Percentiles rank a stretch among this genome's conserved stretches.
Evolutionary conservation across 768 basidiomycete species (phyloP).

Genomic region (Tephrocybe sp.): DNA sequence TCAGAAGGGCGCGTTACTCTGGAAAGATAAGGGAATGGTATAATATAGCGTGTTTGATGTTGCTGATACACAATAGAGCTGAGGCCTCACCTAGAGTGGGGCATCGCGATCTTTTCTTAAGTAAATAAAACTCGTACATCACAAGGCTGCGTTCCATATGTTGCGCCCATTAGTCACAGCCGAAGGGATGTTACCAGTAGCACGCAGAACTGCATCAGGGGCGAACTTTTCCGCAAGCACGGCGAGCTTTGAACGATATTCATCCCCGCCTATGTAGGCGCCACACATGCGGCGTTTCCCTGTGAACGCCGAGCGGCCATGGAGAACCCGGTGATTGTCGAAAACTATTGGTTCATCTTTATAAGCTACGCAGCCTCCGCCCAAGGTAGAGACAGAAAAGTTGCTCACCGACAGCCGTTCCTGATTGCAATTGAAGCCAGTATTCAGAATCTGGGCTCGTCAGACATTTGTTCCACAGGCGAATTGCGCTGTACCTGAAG

Average conservation of each 20-base stretch:
- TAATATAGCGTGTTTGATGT: not conserved
- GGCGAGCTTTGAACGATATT: conserved; percentile 78
- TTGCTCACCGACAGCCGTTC: conserved; percentile 78
- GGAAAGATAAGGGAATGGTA: no score
- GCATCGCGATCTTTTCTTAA: not conserved
- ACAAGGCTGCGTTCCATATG: conserved; percentile 61
- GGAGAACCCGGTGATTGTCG: conserved; percentile 92
- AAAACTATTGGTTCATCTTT: conserved; percentile 50
- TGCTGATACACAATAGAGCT: not conserved
- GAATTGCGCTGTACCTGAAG: conserved; percentile 75
- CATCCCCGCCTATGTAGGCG: conserved; percentile 91
- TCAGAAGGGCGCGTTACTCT: no score
- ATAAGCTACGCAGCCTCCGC: not conserved
- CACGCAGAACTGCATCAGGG: conserved; percentile 27
- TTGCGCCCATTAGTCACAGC: conserved; percentile 38
- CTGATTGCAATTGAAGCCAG: conserved; percentile 88
- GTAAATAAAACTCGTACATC: conserved; percentile 16
- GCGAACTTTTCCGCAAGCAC: conserved; percentile 64
- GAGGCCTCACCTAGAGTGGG: not conserved
- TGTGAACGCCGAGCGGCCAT: conserved; percentile 89
- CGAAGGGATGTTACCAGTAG: conserved; percentile 23
- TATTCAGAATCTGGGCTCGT: conserved; percentile 84
- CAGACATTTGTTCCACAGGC: conserved; percentile 73
- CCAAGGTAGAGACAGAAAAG: not conserved
- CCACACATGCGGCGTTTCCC: conserved; percentile 94